These are phyloP conservation scores for Blechomonas ayalai DNA, from an alignment of 208 protist species.

Conservation along the genomic window DNA sequence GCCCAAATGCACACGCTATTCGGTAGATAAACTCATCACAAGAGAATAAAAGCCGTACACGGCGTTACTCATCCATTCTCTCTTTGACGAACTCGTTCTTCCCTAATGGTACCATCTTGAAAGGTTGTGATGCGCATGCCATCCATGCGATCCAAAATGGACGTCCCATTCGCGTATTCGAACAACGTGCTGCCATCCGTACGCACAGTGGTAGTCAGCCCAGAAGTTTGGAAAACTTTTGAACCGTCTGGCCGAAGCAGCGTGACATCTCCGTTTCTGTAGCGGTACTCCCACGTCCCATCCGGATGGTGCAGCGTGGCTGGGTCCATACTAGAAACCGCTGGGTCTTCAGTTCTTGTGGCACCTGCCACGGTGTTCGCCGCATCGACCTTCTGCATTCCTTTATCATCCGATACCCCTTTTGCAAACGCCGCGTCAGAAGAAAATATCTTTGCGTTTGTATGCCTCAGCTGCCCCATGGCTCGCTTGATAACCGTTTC, in stretches of 20 bases:
- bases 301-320: constrained; percentile 37
- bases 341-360: not conserved
- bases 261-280: constrained; percentile 61
- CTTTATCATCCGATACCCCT: constrained; percentile 1
- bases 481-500: constrained; percentile 26
- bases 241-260: constrained; percentile 39
- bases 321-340: constrained; percentile 15
- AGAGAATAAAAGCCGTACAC: not conserved
- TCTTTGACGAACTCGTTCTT: constrained; percentile 35
- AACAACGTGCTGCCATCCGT: constrained; percentile 59
- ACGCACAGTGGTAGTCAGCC: constrained; percentile 60
- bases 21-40: not conserved
- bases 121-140: constrained; percentile 71
- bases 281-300: constrained; percentile 76
- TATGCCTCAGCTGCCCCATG: constrained; percentile 42
- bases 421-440: constrained; percentile 26
- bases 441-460: constrained; percentile 36
- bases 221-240: constrained; percentile 44
- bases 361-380: not conserved
- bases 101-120: constrained; percentile 59
- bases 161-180: constrained; percentile 68
- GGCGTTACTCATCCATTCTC: not conserved
- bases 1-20: not conserved
- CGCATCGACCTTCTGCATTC: constrained; percentile 1
- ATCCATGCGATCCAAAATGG: constrained; percentile 68